Conservation (phyloP, 75 land plant genomes). For the Gnetum montanum region DNA sequence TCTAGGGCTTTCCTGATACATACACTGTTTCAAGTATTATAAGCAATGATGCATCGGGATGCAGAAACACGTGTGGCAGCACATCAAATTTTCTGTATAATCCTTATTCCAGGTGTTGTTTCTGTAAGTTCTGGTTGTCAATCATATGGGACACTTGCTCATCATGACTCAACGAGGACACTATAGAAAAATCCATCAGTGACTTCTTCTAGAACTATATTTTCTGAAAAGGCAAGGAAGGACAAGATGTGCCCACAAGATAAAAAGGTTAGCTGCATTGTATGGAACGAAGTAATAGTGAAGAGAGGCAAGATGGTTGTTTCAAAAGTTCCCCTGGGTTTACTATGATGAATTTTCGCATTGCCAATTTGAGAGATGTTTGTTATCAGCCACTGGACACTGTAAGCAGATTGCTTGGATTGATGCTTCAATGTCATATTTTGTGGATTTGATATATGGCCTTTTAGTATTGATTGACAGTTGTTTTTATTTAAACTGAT, state of each 20-base stretch:
- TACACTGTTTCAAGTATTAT: conserved; percentile 67
- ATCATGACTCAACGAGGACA: conserved; percentile 19
- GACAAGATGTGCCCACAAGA: conserved; percentile 36
- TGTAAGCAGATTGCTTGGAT: conserved; percentile 11
- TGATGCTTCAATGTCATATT: background rate
- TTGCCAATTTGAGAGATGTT: conserved; percentile 26
- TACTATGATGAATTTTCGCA: conserved; percentile 18
- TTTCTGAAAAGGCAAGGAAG: conserved; percentile 66
- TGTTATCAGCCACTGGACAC: conserved; percentile 13
- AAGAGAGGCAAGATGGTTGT: conserved; percentile 26
- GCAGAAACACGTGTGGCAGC: conserved; percentile 76
- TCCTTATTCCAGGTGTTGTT: conserved; percentile 45
- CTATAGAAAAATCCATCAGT: conserved; percentile 35
- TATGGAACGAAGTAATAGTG: conserved; percentile 27
- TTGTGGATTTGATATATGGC: too few species aligned
- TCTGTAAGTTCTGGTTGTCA: conserved; percentile 12
- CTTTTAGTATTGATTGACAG: too few species aligned
- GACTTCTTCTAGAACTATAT: conserved; percentile 51
- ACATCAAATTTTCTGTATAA: conserved; percentile 57
- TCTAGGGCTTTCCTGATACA: conserved; percentile 81
- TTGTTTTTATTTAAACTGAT: too few species aligned
- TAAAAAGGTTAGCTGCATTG: conserved; percentile 18
- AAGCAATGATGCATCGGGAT: conserved; percentile 85
- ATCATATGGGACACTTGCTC: conserved; percentile 8
- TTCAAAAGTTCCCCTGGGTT: conserved; percentile 40